Percentiles rank a stretch among this genome's conserved stretches.
These are phyloP conservation scores for Phytophthora uliginosa DNA, from an alignment of 352 stramenopile species.

Conservation along the genomic window DNA sequence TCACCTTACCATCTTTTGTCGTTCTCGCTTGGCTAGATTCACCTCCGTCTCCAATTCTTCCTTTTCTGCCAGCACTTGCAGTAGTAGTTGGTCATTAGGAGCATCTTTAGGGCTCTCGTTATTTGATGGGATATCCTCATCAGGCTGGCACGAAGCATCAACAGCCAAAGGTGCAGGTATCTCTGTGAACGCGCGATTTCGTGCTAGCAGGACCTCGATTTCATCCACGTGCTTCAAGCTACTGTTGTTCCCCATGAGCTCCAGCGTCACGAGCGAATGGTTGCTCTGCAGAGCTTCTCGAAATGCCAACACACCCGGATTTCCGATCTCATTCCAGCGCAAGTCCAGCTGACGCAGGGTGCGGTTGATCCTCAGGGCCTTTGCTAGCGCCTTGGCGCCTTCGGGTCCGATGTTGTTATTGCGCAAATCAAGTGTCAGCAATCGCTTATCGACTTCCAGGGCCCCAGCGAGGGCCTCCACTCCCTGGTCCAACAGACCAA, in stretches of 20 bases:
- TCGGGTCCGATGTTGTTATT: slow-evolving; percentile 90
- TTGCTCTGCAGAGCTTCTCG: slow-evolving; percentile 81
- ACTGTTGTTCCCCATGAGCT: slow-evolving; percentile 85
- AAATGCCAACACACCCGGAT: slow-evolving; percentile 77
- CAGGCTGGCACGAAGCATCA: slow-evolving; percentile 38
- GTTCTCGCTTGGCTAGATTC: slow-evolving; percentile 51
- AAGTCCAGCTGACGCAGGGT: slow-evolving; percentile 82
- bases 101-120: slow-evolving; percentile 18
- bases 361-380: slow-evolving; percentile 64
- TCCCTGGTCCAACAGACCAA: slow-evolving; percentile 80
- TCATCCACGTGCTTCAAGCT: slow-evolving; percentile 76
- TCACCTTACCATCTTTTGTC: slow-evolving; percentile 52
- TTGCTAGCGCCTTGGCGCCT: slow-evolving; percentile 70
- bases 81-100: slow-evolving; percentile 58
- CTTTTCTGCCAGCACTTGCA: slow-evolving; percentile 80
- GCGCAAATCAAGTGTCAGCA: slow-evolving; percentile 79
- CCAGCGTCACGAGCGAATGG: slow-evolving; percentile 62
- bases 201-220: slow-evolving; percentile 62
- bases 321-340: slow-evolving; percentile 87
- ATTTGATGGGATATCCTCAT: slow-evolving; percentile 27
- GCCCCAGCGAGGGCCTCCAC: slow-evolving; percentile 70
- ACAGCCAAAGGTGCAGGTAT: slow-evolving; percentile 26
- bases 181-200: slow-evolving; percentile 63
- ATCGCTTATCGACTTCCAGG: slow-evolving; percentile 69
- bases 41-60: slow-evolving; percentile 60